Percentiles rank a stretch among this genome's conserved stretches.
phyloP scores from a whole-genome alignment of 2,329 filamentous ascomycete genomes.

The Conoideocrella luteorostrata region DNA sequence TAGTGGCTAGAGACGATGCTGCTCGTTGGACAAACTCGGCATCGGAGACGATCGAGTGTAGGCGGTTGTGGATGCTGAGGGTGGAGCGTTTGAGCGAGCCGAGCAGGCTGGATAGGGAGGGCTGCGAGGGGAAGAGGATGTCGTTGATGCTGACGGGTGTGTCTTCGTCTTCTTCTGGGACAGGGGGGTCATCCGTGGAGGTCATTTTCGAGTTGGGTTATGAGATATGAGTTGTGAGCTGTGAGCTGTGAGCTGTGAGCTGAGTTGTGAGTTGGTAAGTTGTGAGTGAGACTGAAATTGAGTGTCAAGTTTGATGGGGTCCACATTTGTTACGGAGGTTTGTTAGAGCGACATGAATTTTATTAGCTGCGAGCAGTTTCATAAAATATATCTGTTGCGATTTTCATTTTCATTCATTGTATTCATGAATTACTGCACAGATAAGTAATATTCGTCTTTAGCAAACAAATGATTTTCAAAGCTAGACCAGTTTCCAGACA shows the following conservation, averaged over 20 bases:
- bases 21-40: conserved; percentile 65
- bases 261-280: background rate
- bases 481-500: conserved; percentile 61
- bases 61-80: conserved; percentile 72
- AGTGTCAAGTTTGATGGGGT: background rate
- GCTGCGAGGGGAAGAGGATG: conserved; percentile 46
- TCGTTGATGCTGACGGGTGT: conserved; percentile 27
- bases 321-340: background rate
- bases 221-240: no score
- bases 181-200: no score
- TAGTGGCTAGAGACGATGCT: conserved; percentile 40
- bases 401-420: no score
- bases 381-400: no score
- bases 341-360: no score
- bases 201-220: background rate
- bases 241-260: no score
- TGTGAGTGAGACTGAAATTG: conserved; percentile 1
- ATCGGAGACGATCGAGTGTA: conserved; percentile 72
- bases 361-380: no score
- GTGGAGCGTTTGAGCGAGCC: conserved; percentile 68
- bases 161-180: no score
- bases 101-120: conserved; percentile 64
- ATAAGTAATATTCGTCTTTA: no score
- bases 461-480: no score
- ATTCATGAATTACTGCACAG: no score